Base-by-base conservation (phyloP, 179 eudicot genomes). In the Actinidia polygama region DNA sequence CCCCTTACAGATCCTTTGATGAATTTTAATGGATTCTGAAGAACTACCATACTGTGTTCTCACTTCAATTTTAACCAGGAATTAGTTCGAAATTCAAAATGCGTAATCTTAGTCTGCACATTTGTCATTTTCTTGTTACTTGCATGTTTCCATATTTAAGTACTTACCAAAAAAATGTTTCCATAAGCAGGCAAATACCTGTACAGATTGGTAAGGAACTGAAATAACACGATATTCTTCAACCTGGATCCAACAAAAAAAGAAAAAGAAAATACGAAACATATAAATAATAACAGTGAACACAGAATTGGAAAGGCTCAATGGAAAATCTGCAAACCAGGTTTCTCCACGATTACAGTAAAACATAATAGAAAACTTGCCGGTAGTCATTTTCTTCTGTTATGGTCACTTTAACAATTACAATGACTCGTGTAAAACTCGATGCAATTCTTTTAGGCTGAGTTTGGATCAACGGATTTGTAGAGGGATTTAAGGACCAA, bases 161-260 rank as follows among this genome's bases (percentile, higher is more conserved):
- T 40, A 40, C 44, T 40, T 40, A 40, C 44, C 44, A 40, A 40
- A 40, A 40, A 40, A 40, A 40, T 40, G 44, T 40, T 40, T 84
- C 50, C 10, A 7, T 55, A 26, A 53, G 50, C 11, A 79, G 83
- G 87, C 15, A 82, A 69, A 72, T 91, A 95, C 99, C 99, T 96
- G 90, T 74, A 96, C 96, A 80, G 92, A 83, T 73, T 88, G 88
- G 87, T 91, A 96, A 46, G 98, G 94, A 80, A 96, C 87, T 81
- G 98, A 82, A 71, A 79, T 82, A 40, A 93, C 82, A 80, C 98
- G 95, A 84, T 92, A 92, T 84, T 94, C 97, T 46, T 96, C 99
- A 81, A 96, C 98, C 99, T 96, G 93, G 76, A 73, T 86, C 53
- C 51, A 83, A 77, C 83, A 62, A 83, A 73, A 77, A 66, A 77